Conservation (phyloP, 192 early-diverging fungal genomes). For the Obelidium mucronatum region DNA sequence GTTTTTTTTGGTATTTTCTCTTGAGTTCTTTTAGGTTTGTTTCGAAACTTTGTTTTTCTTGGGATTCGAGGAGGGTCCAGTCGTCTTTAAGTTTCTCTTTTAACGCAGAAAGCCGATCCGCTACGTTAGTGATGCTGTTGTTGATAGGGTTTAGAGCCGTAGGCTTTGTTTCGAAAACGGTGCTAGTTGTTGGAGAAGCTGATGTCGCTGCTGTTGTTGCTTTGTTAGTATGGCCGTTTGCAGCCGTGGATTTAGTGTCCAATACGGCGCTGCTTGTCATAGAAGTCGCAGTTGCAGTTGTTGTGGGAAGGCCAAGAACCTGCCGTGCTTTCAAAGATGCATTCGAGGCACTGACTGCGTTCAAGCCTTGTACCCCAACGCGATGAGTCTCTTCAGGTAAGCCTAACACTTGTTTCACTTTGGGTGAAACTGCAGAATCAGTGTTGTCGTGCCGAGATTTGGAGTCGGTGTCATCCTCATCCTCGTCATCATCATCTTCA, state of each 20-base stretch:
- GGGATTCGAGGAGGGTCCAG: not conserved
- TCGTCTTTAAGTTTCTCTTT: not conserved
- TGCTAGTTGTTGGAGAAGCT: no score
- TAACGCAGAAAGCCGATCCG: not conserved
- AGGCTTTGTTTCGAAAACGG: not conserved
- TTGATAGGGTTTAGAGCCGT: not conserved
- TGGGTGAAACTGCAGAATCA: not conserved
- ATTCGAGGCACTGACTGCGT: not conserved
- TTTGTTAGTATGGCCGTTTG: no score
- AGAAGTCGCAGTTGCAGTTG: not conserved
- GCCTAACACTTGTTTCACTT: not conserved
- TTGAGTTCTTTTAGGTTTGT: not conserved
- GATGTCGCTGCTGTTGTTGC: not conserved
- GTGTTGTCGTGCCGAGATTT: not conserved
- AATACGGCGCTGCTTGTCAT: no score
- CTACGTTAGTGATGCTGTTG: no score
- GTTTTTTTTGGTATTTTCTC: not conserved
- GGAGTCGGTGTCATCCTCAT: not conserved
- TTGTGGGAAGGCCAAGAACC: not conserved
- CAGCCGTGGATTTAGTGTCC: not conserved
- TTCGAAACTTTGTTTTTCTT: slow-evolving; percentile 9
- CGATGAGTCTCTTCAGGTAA: not conserved
- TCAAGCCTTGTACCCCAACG: not conserved
- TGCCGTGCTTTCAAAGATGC: not conserved
- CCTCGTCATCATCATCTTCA: no score